Base-by-base conservation (phyloP, 805 yeast genomes). In the Brettanomyces anomalus region DNA sequence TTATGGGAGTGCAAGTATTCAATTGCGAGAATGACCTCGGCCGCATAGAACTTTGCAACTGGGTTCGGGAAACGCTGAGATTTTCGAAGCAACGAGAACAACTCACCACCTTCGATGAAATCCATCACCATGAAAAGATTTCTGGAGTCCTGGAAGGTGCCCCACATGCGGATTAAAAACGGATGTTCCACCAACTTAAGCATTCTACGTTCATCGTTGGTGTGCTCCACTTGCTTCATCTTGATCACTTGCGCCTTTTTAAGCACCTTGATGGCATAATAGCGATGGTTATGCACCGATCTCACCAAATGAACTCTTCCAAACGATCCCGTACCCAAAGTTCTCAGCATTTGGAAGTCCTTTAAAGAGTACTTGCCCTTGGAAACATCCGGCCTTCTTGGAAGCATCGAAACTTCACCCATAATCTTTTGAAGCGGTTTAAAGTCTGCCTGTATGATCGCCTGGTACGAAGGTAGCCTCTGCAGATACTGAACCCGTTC, bases 41-140 rank as follows among this genome's bases (percentile, higher is more conserved):
- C 81, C 1, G 81, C 79, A 55, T 76, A 76, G 52, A 76, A 76
- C 52, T 76, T 76, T 34, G 80, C 81, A 33, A 76, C 81, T 1
- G 79, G 81, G 34, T 75, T 76, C 5, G 81, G 81, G 50, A 76
- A 76, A 34, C 77, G 59, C 52, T 74, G 79, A 5, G 79, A 72
- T 54, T 76, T 76, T 47, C 81, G 59, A 49, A 76, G 64, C 36
- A 76, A 57, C 3, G 77, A 71, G 50, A 76, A 76, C 41, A 76
- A 64, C 57, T 76, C 81, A 20, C 81, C 81, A 19, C 81, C 81
- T 57, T 76, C 81, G 52, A 76, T 75, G 58, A 75, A 76, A 54
- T 76, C 81, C 81, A 76, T 76, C 32, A 76, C 73, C 81, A 76
- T 75, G 48, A 76, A 76, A 44, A 76, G 59, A 49, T 74, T 74